Evolutionary conservation across 495 filamentous ascomycete genomes (phyloP).

Genomic region (Talaromyces ruber): DNA sequence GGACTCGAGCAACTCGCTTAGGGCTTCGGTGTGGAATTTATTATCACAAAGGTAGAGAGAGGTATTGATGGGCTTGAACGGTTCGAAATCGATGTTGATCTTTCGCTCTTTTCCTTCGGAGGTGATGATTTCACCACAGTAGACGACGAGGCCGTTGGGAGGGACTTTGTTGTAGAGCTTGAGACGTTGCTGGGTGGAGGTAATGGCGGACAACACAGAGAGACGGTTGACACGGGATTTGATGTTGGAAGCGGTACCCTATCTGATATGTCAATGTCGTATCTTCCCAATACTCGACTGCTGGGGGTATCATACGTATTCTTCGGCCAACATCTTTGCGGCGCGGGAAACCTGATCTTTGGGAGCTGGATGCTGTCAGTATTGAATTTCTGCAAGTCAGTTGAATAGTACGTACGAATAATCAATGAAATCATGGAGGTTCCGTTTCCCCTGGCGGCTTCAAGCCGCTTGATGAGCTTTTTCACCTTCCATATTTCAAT

Average conservation of each 20-base stretch:
- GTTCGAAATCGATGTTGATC: conserved; percentile 99
- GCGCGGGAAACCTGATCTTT: conserved; percentile 97
- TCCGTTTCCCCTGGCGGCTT: conserved; percentile 88
- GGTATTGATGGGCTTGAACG: conserved; percentile 99
- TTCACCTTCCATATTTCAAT: conserved; percentile 86
- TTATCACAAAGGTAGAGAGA: conserved; percentile 99
- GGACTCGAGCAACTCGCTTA: conserved; percentile 92
- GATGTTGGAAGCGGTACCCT: conserved; percentile 98
- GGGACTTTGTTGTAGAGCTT: conserved; percentile 99
- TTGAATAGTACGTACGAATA: conserved; percentile 62
- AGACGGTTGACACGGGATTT: conserved; percentile 98
- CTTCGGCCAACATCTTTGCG: conserved; percentile 99
- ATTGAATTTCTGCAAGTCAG: conserved; percentile 7
- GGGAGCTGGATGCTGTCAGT: conserved; percentile 50
- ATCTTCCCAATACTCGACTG: not conserved
- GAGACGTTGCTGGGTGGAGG: conserved; percentile 95
- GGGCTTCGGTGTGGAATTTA: conserved; percentile 97
- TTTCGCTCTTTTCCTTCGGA: conserved; percentile 96
- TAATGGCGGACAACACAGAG: conserved; percentile 95
- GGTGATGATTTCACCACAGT: conserved; percentile 99
- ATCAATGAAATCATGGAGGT: conserved; percentile 99
- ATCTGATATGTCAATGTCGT: conserved; percentile 11
- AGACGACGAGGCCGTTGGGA: conserved; percentile 92
- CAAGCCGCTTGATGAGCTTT: conserved; percentile 94
- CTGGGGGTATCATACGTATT: conserved; percentile 62